Base-by-base conservation (phyloP, 2,329 filamentous ascomycete genomes). In the Ophiosphaerella herpotricha region DNA sequence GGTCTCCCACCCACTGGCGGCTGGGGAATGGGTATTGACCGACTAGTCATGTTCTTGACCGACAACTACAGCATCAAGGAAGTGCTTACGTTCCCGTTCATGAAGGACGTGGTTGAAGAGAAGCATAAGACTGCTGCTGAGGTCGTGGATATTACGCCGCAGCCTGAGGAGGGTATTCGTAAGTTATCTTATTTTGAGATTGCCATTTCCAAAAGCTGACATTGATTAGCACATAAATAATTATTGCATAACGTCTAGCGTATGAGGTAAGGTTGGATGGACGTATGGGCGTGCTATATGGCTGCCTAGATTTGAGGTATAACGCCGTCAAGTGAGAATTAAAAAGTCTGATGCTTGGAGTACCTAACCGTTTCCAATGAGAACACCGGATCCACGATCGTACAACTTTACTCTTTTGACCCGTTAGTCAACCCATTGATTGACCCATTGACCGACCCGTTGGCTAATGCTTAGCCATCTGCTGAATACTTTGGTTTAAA, bases 11-110 rank as follows among this genome's bases (percentile, higher is more conserved):
- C 94, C 0, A 99, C 94, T 1, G 94, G 90, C 74, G 94, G 94
- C 41, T 99, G 90, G 88, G 94, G 92, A 61, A 90, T 97, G 84
- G 94, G 94, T 58, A 94, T 96, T 61, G 92, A 97, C 78, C 87
- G 93, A 53, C 78, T 96, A 74, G 89, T 91, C 74, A 96, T 96
- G 91, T 96, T 96, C 83, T 78, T 97, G 75, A 96, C 93, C 41
- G 86, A 97, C 77, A 90, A 96, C 78, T 94, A 96, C 79, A 90
- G 85, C 64, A 99, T 99, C 74, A 92, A 94, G 77, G 94, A 99
- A 77, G 93, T 97, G 3, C 78, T 97, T 56, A 86, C 93, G 7
- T 99, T 99, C 85, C 94, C 94, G 9, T 93, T 97, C 78, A 96
- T 99, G 90, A 96, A 96, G 85, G 89, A 93, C 43, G 50, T 72